A percentile compares a stretch with the other conserved stretches of the same genome.
Conservation (phyloP, 1,284 basidiomycete genomes). For the Ustilago trichophora region DNA sequence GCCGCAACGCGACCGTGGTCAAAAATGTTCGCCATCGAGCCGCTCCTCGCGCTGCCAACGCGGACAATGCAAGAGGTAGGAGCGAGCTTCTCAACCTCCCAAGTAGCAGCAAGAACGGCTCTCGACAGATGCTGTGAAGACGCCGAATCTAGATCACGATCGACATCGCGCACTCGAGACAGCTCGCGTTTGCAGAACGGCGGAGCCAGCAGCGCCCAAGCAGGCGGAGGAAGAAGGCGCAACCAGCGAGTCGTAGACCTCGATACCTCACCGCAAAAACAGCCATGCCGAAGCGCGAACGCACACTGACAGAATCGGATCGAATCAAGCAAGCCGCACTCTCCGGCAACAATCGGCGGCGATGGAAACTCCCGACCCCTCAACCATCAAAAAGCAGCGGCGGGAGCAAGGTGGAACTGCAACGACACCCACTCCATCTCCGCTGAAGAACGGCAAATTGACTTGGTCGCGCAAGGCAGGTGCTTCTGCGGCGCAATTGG, state of each 20-base stretch:
- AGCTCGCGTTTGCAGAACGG: constrained; percentile 1
- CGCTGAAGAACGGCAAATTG: background rate
- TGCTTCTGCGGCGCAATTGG: constrained; percentile 4
- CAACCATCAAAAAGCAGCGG: background rate
- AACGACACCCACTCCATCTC: background rate
- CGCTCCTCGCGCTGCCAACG: background rate
- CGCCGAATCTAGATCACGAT: constrained; percentile 10
- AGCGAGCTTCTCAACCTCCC: constrained; percentile 5
- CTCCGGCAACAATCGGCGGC: constrained; percentile 15
- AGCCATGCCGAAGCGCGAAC: background rate
- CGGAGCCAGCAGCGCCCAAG: background rate
- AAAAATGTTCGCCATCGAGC: constrained; percentile 24
- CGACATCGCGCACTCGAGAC: constrained; percentile 5
- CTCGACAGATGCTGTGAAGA: no score
- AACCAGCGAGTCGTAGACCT: constrained; percentile 46
- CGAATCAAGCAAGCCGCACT: constrained; percentile 45
- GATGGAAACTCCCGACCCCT: constrained; percentile 4
- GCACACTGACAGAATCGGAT: constrained; percentile 39
- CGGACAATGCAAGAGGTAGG: constrained; percentile 3
- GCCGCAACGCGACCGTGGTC: constrained; percentile 13
- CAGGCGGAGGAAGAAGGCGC: constrained; percentile 3
- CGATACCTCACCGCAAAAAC: constrained; percentile 24
- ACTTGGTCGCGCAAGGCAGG: constrained; percentile 8
- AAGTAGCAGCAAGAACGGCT: background rate
- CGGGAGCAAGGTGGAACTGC: background rate